Base-by-base conservation (phyloP, 345 rosid species). In the Pugionium cornutum region DNA sequence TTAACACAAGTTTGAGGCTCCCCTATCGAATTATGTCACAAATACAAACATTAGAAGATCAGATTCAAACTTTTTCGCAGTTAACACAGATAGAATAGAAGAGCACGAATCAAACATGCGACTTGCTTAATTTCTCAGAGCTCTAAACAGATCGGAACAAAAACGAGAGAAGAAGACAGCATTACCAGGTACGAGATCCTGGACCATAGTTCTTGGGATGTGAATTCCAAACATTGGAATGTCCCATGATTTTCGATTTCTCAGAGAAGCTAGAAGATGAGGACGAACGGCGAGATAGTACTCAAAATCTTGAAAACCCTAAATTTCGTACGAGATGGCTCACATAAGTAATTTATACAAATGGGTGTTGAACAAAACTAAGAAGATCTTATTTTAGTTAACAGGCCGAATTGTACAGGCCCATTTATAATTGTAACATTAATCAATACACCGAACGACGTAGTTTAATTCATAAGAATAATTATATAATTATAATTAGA, bases 131-230 rank as follows among this genome's bases (percentile, higher is more conserved):
- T 18, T 11, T n/a, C 39, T 30, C 53, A 3, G 5, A 54, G 10
- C 6, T 28, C 47, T 5, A 5, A 8, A 56, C 10, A 2, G 6
- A 33, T 3, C 41, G 6, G 2, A 37, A 0, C 41, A 31, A 6
- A 7, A 46, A 54, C n/a, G 1, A 11, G 11, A 31, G 11, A 68
- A 7, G 11, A 25, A 36, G 36, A 37, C 2, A 1, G 7, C 1
- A 62, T 3, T 73, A 75, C 78, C 78, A 75, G 32, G 74, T 49
- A 33, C 78, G 78, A 30, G 78, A 75, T 28, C 78, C 78, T 25
- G 78, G 74, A 8, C 78, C 78, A 26, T 75, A 75, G 30, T 75
- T 75, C 65, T 75, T 75, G 2, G 74, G 74, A 5, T 75, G 78
- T 18, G 66, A 62, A 11, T 68, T 75, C 74, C 70, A 75, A 1